phyloP scores from a whole-genome alignment of 2,329 filamentous ascomycete species.

The Rhinocladiella mackenziei region DNA sequence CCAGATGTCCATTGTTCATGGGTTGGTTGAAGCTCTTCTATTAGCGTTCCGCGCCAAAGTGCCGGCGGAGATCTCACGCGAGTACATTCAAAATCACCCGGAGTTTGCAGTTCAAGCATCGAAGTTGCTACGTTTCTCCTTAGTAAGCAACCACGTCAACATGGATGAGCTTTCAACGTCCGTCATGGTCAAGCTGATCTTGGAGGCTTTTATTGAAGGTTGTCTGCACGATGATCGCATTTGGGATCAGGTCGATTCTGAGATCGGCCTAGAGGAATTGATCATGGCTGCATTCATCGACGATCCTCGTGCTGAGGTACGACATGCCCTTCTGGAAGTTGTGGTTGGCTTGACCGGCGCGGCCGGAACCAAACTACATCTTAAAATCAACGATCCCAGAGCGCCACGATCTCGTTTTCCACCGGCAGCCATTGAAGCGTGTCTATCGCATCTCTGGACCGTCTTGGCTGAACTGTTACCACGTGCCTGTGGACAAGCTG shows the following conservation, averaged over 20 bases:
- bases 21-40: constrained; percentile 56
- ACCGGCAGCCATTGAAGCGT: constrained; percentile 27
- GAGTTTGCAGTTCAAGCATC: constrained; percentile 21
- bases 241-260: constrained; percentile 37
- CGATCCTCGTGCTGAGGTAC: constrained; percentile 33
- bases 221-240: constrained; percentile 45
- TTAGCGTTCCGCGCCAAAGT: constrained; percentile 53
- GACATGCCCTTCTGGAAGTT: constrained; percentile 26
- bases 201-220: constrained; percentile 48
- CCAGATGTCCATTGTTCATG: constrained; percentile 49
- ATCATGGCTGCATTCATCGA: constrained; percentile 29
- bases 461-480: constrained; percentile 41
- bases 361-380: constrained; percentile 19
- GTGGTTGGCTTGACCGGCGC: constrained; percentile 25
- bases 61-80: constrained; percentile 29
- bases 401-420: constrained; percentile 27
- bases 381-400: constrained; percentile 24
- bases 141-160: constrained; percentile 4
- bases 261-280: constrained; percentile 16
- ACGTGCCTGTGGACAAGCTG: constrained; percentile 36
- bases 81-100: constrained; percentile 33
- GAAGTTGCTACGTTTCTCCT: constrained; percentile 22
- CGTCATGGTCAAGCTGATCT: constrained; percentile 28
- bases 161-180: constrained; percentile 13
- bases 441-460: constrained; percentile 45